These are phyloP conservation scores for Calonectria hongkongensis DNA, from an alignment of 2,329 filamentous ascomycete genomes.

Conservation along the genomic window DNA sequence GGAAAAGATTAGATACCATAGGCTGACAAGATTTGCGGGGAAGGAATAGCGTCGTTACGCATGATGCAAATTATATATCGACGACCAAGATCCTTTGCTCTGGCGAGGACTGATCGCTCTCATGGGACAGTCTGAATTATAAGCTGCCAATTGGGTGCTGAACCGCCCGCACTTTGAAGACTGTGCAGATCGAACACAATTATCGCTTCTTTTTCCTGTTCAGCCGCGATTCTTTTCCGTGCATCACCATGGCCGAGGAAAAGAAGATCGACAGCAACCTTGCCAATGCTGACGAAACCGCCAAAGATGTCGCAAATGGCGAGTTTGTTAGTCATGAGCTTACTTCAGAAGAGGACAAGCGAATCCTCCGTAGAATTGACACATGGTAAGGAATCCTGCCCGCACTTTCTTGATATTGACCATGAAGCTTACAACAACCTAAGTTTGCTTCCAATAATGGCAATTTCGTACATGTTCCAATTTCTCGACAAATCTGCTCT, in stretches of 20 bases:
- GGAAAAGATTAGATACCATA: constrained; percentile 10
- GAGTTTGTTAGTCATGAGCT: constrained; percentile 39
- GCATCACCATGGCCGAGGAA: constrained; percentile 31
- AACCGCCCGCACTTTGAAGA: not conserved
- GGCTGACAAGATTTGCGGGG: constrained; percentile 9
- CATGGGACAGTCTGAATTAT: not conserved
- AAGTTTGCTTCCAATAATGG: constrained; percentile 72
- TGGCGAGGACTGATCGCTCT: not conserved
- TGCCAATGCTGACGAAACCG: not conserved
- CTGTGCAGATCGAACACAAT: not conserved
- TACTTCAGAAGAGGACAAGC: constrained; percentile 62
- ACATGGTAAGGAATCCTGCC: constrained; percentile 65
- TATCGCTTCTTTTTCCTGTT: not conserved
- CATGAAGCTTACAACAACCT: constrained; percentile 23
- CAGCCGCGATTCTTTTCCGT: not conserved
- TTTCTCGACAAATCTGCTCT: constrained; percentile 77
- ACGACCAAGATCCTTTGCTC: not conserved
- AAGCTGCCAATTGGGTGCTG: not conserved
- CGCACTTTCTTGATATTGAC: constrained; percentile 61
- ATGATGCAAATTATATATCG: constrained; percentile 14
- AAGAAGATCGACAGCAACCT: constrained; percentile 5
- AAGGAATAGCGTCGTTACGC: not conserved
- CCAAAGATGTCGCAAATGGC: constrained; percentile 27
- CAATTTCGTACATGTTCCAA: constrained; percentile 74
- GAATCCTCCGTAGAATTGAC: constrained; percentile 77